Evolutionary conservation across 192 early-diverging fungal species (phyloP).

Genomic region (Entomortierella chlamydospora): DNA sequence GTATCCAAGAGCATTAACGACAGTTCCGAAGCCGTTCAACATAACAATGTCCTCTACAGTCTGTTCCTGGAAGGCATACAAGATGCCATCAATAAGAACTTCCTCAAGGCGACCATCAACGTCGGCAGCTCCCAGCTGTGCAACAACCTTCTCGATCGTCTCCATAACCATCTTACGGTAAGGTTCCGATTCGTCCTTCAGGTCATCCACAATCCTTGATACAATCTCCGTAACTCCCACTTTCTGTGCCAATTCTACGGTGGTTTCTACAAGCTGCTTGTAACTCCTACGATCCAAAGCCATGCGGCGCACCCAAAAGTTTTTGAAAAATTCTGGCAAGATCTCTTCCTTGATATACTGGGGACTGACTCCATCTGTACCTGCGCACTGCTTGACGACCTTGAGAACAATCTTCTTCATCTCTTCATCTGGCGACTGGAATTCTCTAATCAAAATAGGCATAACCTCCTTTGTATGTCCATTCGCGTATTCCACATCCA

Average conservation of each 20-base stretch:
- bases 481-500: conserved; percentile 95
- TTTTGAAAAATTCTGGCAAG: conserved; percentile 93
- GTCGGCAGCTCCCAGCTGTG: conserved; percentile 87
- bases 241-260: conserved; percentile 92
- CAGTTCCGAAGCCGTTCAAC: conserved; percentile 96
- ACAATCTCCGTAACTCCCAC: conserved; percentile 95
- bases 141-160: conserved; percentile 86
- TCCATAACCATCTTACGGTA: conserved; percentile 99
- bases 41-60: conserved; percentile 92
- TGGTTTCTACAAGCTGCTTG: conserved; percentile 95
- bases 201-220: conserved; percentile 84
- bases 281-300: conserved; percentile 95
- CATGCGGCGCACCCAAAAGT: conserved; percentile 99
- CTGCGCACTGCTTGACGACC: conserved; percentile 96
- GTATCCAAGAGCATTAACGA: conserved; percentile 89
- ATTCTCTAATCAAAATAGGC: conserved; percentile 92
- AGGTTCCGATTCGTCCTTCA: conserved; percentile 95
- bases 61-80: conserved; percentile 99
- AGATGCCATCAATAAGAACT: conserved; percentile 94
- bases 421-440: conserved; percentile 97
- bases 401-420: conserved; percentile 99
- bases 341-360: conserved; percentile 91
- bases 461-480: conserved; percentile 96
- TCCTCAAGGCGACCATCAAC: conserved; percentile 93
- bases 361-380: conserved; percentile 91